A percentile compares a stretch with the other conserved stretches of the same genome.
Conservation (phyloP, 2,329 filamentous ascomycete species). For the Colletotrichum sp. region DNA sequence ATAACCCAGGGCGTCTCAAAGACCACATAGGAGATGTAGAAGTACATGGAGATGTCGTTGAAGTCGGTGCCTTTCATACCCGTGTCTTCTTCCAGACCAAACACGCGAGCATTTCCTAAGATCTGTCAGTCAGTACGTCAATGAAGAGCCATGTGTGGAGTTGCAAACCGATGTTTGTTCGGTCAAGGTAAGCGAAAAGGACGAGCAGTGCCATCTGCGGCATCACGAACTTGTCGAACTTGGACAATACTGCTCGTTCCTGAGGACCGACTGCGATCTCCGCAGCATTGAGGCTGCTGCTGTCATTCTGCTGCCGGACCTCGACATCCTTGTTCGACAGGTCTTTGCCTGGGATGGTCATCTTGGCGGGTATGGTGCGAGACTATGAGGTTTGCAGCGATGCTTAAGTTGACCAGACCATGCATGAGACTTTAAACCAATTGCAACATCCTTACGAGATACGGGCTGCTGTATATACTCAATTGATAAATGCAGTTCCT, state of each 20-base stretch:
- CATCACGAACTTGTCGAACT: not conserved
- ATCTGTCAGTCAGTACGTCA: not conserved
- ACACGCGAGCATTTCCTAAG: constrained; percentile 36
- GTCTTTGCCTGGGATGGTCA: not conserved
- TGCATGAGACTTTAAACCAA: not conserved
- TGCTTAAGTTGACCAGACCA: not conserved
- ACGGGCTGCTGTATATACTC: not conserved
- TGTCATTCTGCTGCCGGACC: not conserved
- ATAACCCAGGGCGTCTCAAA: constrained; percentile 35
- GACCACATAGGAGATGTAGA: constrained; percentile 29
- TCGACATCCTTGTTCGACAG: not conserved
- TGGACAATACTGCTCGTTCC: not conserved
- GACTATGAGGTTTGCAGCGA: not conserved
- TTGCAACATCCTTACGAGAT: not conserved
- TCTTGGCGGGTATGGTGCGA: not conserved
- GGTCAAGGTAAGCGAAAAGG: not conserved
- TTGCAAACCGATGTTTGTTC: not conserved
- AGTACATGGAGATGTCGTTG: constrained; percentile 32
- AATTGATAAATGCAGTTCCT: not conserved
- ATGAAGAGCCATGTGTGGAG: not conserved
- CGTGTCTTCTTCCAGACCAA: constrained; percentile 35
- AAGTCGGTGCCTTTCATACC: constrained; percentile 33
- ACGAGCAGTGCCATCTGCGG: not conserved
- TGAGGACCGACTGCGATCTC: not conserved
- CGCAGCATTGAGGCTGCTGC: not conserved